Evolutionary conservation across 1,284 basidiomycete species (phyloP), one percentile per base, ranked within the genome.

Genomic region (Heterobasidion parviporum): DNA sequence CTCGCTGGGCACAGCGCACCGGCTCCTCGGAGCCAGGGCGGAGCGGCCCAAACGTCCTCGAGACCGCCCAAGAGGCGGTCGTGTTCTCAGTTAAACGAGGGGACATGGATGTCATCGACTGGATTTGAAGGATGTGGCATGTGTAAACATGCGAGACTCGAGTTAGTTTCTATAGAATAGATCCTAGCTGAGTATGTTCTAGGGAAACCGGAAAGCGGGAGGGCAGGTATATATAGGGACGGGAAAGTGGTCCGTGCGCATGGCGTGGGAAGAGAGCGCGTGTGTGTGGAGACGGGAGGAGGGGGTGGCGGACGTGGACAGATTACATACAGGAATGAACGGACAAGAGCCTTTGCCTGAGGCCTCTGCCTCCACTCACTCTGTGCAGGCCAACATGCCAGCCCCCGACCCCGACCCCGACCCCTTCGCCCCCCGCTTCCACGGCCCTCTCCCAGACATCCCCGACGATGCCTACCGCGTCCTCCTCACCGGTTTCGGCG

Each of bases 171-270:
- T 88, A 85, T 87, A 83, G 79, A 88, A 89, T 79, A 89, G 86
- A 89, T 88, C 86, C 86, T 87, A 80, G 78, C 77, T 85, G 85
- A 89, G 86, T 89, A 88, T 88, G 86, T 87, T 87, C 85, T 84
- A 59, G 74, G 64, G 80, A 77, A 74, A 54, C 66, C 58, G 34
- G 0, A 41, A 47, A 54, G 58, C 55, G 26, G 50, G 59, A 1
- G 10, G 44, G 3, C 3, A 33, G 60, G 58, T 8, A 68, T 79
- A 68, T 81, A 80, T 78, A 76, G 41, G 18, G 52, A n/a, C 8
- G 3, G 18, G 9, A 41, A 10, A 33, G 60, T 67, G 51, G 51
- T 52, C 51, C 51, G 51, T 52, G 51, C 51, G 51, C 51, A 9
- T 26, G 51, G 14, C 26, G 33, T 16, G 49, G n/a, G 26, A n/a